Base-by-base conservation (phyloP, 225 moss, liverwort and hornwort species). In the Thuidium tamariscinum region DNA sequence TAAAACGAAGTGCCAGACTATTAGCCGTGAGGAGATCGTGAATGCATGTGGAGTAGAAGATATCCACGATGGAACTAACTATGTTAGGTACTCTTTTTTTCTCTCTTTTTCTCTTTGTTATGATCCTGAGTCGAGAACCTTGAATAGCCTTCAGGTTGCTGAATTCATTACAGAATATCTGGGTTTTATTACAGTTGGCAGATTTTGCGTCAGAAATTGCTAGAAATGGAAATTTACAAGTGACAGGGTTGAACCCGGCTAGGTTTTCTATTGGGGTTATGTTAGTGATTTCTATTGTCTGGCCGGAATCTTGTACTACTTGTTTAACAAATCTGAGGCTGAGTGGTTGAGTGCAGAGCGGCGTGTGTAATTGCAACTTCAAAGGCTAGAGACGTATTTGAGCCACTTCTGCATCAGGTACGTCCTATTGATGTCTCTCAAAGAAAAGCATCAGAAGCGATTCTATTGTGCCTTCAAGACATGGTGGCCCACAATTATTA, bases 31-130 rank as follows among this genome's bases (percentile, higher is more conserved):
- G 92, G 98, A 98, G 89, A 98, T 98, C 72, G 98, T 98, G 87
- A 98, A 98, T 93, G 98, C 98, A 65, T 98, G 98, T 92, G 98
- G 98, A 74, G 98, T 98, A 42, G 98, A 96, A 89, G 96, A 96
- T 86, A 96, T 95, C 68, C 98, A 98, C 77, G 98, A 98, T 86
- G 98, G 98, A 62, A 98, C 98, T 46, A 96, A 98, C 79, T 98
- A 98, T 80, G 95, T 96, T 57, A 96, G 98, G 98, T 98, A 81
- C 65, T 54, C 56, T 46, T 37, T 22, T n/a, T 36, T n/a, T 29
- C 23, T 44, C 20, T 23, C 3, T 25, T 17, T 36, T 46, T 79
- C 6, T 49, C 23, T 63, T 66, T 84, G 68, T 42, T 65, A 39
- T 77, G 71, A 61, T 34, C n/a, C 42, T 34, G 70, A 69, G 27